Evolutionary conservation across 345 rosid genomes (phyloP), one percentile per base, ranked within the genome.

Genomic region (Syzygium grande): DNA sequence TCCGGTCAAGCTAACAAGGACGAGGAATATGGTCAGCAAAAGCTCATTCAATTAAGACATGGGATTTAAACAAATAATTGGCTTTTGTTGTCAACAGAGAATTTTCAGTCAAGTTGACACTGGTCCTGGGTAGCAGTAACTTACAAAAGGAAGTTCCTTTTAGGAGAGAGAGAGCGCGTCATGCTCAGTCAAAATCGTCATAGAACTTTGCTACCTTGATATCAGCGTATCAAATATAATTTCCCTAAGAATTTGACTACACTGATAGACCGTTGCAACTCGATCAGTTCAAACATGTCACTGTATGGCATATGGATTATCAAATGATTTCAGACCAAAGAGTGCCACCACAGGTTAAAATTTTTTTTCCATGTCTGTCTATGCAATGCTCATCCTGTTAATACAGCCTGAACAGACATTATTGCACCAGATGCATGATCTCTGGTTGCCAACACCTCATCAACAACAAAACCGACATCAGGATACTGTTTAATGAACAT

Each of bases 1-100:
- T 92, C 51, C 92, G 90, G 89, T 96, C 98, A 87, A 97, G 79
- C 99, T 96, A 93, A 90, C 90, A 51, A 83, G 92, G 85, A 78
- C 14, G 41, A 89, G 86, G 87, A 25, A 51, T 86, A 11, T 22
- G 85, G 49, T 87, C 29, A 79, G 52, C 55, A 11, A 56, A 55
- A 15, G 87, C 55, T 63, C 68, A 34, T 17, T 7, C 83, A 19
- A 49, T 63, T 51, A 27, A 49, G 49, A 38, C 49, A 43, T 63
- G 78, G 21, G 38, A 51, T n/a, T 52, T 30, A 84, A 84, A 52
- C 25, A 84, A 52, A 55, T 52, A n/a, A 52, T 14, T 53, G 49
- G 59, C 15, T 52, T 19, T 38, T 73, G 49, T 73, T 34, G 80
- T 73, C 80, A 10, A 34, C 46, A 73, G 80, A 73, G 25, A 73